Percentiles rank a stretch among this genome's conserved stretches.
Conservation (phyloP, 129 eudicot species). For the Logfia minima region DNA sequence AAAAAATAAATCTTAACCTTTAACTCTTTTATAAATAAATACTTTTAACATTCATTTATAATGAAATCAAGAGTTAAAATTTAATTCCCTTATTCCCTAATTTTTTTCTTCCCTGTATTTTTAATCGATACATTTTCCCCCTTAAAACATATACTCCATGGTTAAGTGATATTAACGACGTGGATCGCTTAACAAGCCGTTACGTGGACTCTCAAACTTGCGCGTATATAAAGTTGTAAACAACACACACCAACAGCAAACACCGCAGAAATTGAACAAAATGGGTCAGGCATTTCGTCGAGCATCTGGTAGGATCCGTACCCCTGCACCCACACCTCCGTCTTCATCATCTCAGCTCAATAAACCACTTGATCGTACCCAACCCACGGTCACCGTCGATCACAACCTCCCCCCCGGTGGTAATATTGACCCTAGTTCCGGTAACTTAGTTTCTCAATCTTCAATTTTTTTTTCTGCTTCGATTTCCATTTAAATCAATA, state of each 20-base stretch:
- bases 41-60: too few relatives aligned
- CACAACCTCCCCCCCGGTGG: constrained; percentile 23
- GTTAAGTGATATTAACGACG: neutral
- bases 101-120: too few relatives aligned
- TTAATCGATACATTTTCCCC: too few relatives aligned
- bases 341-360: constrained; percentile 48
- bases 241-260: constrained; percentile 13
- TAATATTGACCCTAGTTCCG: constrained; percentile 30
- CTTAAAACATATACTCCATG: too few relatives aligned
- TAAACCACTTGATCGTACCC: constrained; percentile 44
- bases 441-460: constrained; percentile 33
- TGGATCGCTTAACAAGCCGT: neutral
- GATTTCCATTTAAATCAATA: neutral
- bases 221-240: neutral
- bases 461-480: constrained; percentile 3
- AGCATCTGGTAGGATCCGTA: constrained; percentile 81
- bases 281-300: constrained; percentile 99
- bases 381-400: constrained; percentile 38
- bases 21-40: too few relatives aligned
- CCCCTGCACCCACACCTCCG: constrained; percentile 39
- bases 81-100: too few relatives aligned
- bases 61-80: too few relatives aligned
- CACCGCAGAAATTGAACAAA: constrained; percentile 15
- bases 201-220: neutral
- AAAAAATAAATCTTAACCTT: too few relatives aligned